phyloP scores from a whole-genome alignment of 768 basidiomycete species.

The Tubosaeta sp. region DNA sequence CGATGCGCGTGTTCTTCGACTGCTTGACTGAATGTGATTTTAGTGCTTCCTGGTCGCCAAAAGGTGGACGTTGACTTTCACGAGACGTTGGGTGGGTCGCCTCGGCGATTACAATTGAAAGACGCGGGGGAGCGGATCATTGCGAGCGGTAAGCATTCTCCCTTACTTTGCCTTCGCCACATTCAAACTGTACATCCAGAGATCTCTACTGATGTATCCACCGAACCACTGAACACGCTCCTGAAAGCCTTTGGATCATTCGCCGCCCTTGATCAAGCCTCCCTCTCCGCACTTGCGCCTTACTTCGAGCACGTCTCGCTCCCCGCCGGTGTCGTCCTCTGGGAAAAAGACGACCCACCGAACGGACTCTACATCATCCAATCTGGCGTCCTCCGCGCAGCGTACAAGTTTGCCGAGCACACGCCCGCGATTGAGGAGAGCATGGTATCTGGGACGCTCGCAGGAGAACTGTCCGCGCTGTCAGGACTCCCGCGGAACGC shows the following conservation, averaged over 20 bases:
- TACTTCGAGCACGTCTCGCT: conserved; percentile 68
- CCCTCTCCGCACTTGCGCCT: conserved; percentile 58
- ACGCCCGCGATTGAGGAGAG: conserved; percentile 72
- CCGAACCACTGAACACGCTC: conserved; percentile 72
- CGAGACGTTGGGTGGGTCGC: conserved; percentile 51
- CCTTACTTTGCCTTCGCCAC: not conserved
- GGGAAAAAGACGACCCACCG: conserved; percentile 70
- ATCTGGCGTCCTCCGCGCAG: conserved; percentile 78
- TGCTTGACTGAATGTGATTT: not conserved
- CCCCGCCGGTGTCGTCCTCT: conserved; percentile 59
- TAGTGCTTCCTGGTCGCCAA: conserved; percentile 58
- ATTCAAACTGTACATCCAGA: conserved; percentile 6
- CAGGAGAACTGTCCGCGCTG: conserved; percentile 86
- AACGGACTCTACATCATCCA: conserved; percentile 90
- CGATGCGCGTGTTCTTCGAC: not conserved
- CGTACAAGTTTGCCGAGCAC: conserved; percentile 73
- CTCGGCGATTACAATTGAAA: conserved; percentile 60
- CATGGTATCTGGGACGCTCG: conserved; percentile 90
- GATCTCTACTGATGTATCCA: conserved; percentile 30
- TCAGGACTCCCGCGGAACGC: conserved; percentile 80
- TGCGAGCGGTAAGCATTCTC: conserved; percentile 45
- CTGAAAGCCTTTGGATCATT: conserved; percentile 77
- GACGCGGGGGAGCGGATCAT: conserved; percentile 72
- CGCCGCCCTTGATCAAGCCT: conserved; percentile 49
- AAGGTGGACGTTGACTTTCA: conserved; percentile 44